These are phyloP conservation scores for Penicillium egyptiacum DNA, from an alignment of 495 filamentous ascomycete genomes.

Conservation along the genomic window DNA sequence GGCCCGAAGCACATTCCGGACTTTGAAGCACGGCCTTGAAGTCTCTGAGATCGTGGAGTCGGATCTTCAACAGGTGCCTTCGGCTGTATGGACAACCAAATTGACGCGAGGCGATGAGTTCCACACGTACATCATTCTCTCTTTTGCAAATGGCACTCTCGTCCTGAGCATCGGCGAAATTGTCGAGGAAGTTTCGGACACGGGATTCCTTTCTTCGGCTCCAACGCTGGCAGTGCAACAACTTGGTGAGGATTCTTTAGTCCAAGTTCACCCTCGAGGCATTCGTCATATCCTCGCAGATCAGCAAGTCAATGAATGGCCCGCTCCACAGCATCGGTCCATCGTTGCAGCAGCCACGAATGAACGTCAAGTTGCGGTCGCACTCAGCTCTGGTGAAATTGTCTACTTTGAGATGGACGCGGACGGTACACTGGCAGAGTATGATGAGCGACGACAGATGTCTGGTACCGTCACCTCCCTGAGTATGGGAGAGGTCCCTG, in stretches of 20 bases:
- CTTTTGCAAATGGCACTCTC: slow-evolving; percentile 69
- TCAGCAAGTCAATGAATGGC: slow-evolving; percentile 89
- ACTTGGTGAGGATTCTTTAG: slow-evolving; percentile 85
- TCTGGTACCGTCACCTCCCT: slow-evolving; percentile 92
- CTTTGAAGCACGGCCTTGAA: slow-evolving; percentile 86
- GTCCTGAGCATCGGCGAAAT: slow-evolving; percentile 94
- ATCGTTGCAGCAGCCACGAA: slow-evolving; percentile 97
- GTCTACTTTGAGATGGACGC: slow-evolving; percentile 97
- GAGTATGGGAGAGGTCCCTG: slow-evolving; percentile 89
- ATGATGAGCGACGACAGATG: slow-evolving; percentile 94
- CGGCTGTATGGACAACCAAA: slow-evolving; percentile 94
- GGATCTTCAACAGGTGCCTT: slow-evolving; percentile 79
- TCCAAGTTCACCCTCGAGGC: slow-evolving; percentile 93
- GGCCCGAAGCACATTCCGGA: slow-evolving; percentile 84
- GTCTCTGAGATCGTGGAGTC: slow-evolving; percentile 94
- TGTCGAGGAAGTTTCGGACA: slow-evolving; percentile 91
- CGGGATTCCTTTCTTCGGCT: slow-evolving; percentile 82
- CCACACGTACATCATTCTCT: slow-evolving; percentile 76
- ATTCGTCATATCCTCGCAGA: slow-evolving; percentile 84
- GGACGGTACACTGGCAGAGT: slow-evolving; percentile 87
- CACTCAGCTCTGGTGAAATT: slow-evolving; percentile 91
- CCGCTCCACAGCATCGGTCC: slow-evolving; percentile 84
- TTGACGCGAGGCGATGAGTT: slow-evolving; percentile 77
- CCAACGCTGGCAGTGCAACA: slow-evolving; percentile 91
- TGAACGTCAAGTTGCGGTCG: slow-evolving; percentile 87